These are phyloP conservation scores for Candida tammaniensis DNA, from an alignment of 805 yeast genomes.

Conservation along the genomic window DNA sequence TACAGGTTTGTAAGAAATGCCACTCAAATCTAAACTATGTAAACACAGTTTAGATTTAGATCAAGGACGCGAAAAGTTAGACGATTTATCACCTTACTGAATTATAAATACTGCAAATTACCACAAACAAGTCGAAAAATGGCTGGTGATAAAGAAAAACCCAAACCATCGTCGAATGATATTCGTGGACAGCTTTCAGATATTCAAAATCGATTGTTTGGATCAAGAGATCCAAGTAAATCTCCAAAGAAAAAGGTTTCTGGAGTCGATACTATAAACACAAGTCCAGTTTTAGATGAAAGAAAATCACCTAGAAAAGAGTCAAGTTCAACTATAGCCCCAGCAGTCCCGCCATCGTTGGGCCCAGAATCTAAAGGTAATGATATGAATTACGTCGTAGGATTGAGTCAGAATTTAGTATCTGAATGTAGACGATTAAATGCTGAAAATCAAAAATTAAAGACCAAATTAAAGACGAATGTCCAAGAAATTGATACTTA, in stretches of 20 bases:
- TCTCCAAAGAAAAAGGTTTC: constrained; percentile 10
- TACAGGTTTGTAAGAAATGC: no score
- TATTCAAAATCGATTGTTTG: constrained; percentile 33
- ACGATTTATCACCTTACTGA: no score
- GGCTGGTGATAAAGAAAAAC: constrained; percentile 13
- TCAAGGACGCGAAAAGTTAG: constrained; percentile 7
- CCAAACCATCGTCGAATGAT: constrained; percentile 16
- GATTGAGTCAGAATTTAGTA: constrained; percentile 67
- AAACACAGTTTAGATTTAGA: no score
- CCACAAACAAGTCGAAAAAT: not conserved
- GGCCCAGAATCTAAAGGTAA: constrained; percentile 49
- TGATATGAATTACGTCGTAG: constrained; percentile 71
- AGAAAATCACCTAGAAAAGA: constrained; percentile 5
- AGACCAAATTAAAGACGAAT: constrained; percentile 39
- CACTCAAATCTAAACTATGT: no score
- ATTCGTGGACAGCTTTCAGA: constrained; percentile 39
- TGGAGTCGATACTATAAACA: not conserved
- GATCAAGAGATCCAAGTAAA: constrained; percentile 11
- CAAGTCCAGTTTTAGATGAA: not conserved
- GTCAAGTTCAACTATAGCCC: constrained; percentile 21
- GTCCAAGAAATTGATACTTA: constrained; percentile 41
- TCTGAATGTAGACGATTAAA: constrained; percentile 69
- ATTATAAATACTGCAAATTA: not conserved
- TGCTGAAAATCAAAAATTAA: constrained; percentile 55
- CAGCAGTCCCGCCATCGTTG: constrained; percentile 13